Evolutionary conservation across 2,329 filamentous ascomycete species (phyloP).

Genomic region (Malbranchea cinnamomea): DNA sequence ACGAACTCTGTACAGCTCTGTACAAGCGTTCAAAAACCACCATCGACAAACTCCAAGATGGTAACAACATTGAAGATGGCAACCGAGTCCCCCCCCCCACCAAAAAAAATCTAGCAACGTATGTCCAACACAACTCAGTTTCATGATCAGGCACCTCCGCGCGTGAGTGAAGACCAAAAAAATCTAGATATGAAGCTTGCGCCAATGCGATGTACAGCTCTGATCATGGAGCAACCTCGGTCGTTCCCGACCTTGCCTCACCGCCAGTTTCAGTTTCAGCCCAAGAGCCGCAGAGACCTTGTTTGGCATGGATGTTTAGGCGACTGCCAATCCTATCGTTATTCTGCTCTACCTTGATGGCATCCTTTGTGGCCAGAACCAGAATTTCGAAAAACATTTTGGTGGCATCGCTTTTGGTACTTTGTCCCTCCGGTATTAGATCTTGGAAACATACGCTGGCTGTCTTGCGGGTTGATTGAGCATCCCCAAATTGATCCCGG

Average conservation of each 20-base stretch:
- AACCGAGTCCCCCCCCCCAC: too few relatives aligned
- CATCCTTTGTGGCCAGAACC: slow-evolving; percentile 92
- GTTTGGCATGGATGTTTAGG: slow-evolving; percentile 76
- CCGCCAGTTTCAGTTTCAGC: slow-evolving; percentile 52
- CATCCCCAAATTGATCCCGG: slow-evolving; percentile 70
- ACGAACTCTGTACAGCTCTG: too few relatives aligned
- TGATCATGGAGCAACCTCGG: slow-evolving; percentile 15
- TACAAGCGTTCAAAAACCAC: too few relatives aligned
- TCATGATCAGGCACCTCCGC: too few relatives aligned
- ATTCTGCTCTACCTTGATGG: slow-evolving; percentile 87
- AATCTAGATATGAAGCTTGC: too few relatives aligned
- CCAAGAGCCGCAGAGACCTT: slow-evolving; percentile 94
- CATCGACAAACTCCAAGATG: too few relatives aligned
- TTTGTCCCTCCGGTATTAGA: slow-evolving; percentile 65
- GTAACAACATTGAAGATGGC: too few relatives aligned
- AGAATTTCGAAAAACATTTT: slow-evolving; percentile 99
- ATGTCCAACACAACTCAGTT: too few relatives aligned
- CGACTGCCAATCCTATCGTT: slow-evolving; percentile 56
- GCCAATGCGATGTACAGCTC: too few relatives aligned
- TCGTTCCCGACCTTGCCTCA: too few relatives aligned
- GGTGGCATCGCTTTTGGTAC: slow-evolving; percentile 78
- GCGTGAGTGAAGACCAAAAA: too few relatives aligned
- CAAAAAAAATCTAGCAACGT: too few relatives aligned
- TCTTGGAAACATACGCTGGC: slow-evolving; percentile 77
- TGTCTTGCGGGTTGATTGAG: slow-evolving; percentile 58